Evolutionary conservation across 2,329 filamentous ascomycete species (phyloP).

Genomic region (Epichloe gansuensis): DNA sequence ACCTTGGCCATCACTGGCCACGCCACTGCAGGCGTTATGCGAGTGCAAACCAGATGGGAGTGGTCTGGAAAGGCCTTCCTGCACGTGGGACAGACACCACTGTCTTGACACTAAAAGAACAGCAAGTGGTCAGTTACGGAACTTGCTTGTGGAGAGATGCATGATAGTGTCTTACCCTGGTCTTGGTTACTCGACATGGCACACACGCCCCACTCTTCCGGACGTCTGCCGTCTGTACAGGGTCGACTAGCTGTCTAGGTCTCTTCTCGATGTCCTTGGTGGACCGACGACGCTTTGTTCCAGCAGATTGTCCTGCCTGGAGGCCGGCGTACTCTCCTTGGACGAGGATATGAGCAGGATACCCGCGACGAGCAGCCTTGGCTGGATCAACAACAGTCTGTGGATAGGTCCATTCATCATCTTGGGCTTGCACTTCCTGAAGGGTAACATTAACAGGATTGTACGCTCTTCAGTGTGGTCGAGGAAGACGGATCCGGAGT

Average conservation of each 20-base stretch:
- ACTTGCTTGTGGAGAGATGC: slow-evolving; percentile 7
- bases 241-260: slow-evolving; percentile 25
- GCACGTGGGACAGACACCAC: slow-evolving; percentile 29
- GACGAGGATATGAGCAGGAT: slow-evolving; percentile 22
- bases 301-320: slow-evolving; percentile 13
- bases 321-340: slow-evolving; percentile 16
- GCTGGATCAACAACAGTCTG: slow-evolving; percentile 17
- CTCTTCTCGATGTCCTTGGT: slow-evolving; percentile 23
- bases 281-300: slow-evolving; percentile 25
- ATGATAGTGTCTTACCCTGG: slow-evolving; percentile 27
- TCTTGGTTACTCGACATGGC: slow-evolving; percentile 35
- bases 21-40: slow-evolving; percentile 24
- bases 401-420: slow-evolving; percentile 30
- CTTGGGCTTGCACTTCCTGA: slow-evolving; percentile 23
- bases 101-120: slow-evolving; percentile 25
- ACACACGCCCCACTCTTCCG: slow-evolving; percentile 36
- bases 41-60: slow-evolving; percentile 28
- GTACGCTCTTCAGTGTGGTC: slow-evolving; percentile 19
- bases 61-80: slow-evolving; percentile 29
- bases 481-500: slow-evolving; percentile 23
- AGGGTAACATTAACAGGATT: slow-evolving; percentile 20
- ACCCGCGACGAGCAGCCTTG: slow-evolving; percentile 19
- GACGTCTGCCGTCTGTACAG: slow-evolving; percentile 35
- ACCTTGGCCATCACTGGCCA: slow-evolving; percentile 27
- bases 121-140: slow-evolving; percentile 15